phyloP scores from a whole-genome alignment of 2,329 filamentous ascomycete species.

The Colletotrichum aenigma region DNA sequence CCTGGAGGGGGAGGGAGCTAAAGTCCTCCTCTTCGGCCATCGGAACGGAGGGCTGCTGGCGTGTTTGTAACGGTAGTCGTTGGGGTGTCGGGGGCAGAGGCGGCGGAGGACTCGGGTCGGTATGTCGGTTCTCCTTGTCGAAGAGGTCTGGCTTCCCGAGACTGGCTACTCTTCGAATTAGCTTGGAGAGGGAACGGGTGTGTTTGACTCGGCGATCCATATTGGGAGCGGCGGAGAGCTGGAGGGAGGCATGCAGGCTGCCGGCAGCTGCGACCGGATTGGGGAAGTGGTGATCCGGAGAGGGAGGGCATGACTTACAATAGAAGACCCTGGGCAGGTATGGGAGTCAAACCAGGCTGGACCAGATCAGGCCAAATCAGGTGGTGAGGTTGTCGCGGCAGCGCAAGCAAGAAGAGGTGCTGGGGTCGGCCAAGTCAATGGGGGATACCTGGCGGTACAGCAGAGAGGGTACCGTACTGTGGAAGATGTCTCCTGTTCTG shows the following conservation, averaged over 20 bases:
- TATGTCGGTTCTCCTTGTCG: constrained; percentile 1
- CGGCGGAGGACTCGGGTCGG: not conserved
- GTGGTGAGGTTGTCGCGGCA: constrained; percentile 9
- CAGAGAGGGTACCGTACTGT: not conserved
- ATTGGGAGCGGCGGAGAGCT: not conserved
- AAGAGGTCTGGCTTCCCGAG: not conserved
- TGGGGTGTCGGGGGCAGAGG: not conserved
- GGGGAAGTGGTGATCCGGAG: not conserved
- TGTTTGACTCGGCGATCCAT: constrained; percentile 14
- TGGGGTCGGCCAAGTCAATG: not conserved
- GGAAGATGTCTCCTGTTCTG: not conserved
- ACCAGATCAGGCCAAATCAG: not conserved
- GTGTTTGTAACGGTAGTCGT: not conserved
- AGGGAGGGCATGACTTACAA: constrained; percentile 4
- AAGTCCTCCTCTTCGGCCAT: constrained; percentile 93
- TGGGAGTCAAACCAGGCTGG: not conserved
- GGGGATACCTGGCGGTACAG: not conserved
- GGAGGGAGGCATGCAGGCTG: not conserved
- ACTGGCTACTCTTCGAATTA: constrained; percentile 15
- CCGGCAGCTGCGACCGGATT: not conserved
- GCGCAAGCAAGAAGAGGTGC: not conserved
- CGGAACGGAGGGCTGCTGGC: constrained; percentile 1
- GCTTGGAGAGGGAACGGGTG: constrained; percentile 14
- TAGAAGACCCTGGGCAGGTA: not conserved
- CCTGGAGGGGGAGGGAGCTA: constrained; percentile 75